Evolutionary conservation across 306 rosid genomes (phyloP), one percentile per base, ranked within the genome.

Genomic region (Herpetospermum pedunculosum): DNA sequence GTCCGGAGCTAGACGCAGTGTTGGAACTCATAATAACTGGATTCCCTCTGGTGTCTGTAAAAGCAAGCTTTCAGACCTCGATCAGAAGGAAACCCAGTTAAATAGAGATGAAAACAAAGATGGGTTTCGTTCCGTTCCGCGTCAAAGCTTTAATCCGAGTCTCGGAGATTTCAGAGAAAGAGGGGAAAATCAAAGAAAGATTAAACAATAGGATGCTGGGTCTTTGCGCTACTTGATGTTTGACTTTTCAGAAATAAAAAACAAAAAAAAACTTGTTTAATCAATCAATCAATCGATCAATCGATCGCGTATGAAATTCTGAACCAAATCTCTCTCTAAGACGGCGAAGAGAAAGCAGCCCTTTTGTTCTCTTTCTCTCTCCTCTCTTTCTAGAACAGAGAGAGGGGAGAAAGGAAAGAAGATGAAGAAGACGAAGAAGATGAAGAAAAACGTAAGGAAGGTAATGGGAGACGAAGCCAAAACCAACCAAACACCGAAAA

Each of bases 1-100:
- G 88, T n/a, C 76, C 89, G 1, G 96, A 81, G 83, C 87, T 87
- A 25, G 97, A 86, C 65, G 95, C 88, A 81, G 90, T 88, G 76
- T 87, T 79, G 63, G 84, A 78, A 86, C 72, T 75, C 89, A 77
- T 83, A 70, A 46, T 70, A 44, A 47, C 41, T 28, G 9, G 43
- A 70, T 28, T 44, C 34, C 58, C 43, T 41, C 40, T 40, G 5
- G 16, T 15, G 28, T 23, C 0, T 48, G 26, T 18, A 46, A 8
- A 15, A 46, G 74, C 41, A 15, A 46, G 74, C 41, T 69, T 3
- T 70, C 18, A 18, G 47, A 26, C 37, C 34, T 15, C 29, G 26
- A 70, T 70, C 74, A 47, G 43, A 70, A 29, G 53, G 10, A 70
- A 70, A 69, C 40, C 58, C 74, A 70, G 58, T 70, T 70, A 28